Conservation (phyloP, 208 protist genomes). For the Histomonas meleagridis region DNA sequence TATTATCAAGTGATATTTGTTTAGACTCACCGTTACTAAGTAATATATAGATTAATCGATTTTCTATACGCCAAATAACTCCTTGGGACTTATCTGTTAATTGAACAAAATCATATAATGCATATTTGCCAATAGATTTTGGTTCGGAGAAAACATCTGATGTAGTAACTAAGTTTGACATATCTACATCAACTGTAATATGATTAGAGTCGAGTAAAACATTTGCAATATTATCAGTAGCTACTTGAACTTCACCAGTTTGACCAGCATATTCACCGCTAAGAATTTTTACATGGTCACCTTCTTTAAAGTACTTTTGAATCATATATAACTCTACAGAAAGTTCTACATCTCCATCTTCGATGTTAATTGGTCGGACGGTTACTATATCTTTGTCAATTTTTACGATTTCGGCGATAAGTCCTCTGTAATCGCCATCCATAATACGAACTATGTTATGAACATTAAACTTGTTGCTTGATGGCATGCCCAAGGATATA, state of each 20-base stretch:
- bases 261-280: not conserved
- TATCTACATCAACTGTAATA: not conserved
- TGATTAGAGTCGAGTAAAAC: not conserved
- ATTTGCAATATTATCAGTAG: not conserved
- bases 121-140: not conserved
- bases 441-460: not conserved
- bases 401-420: not conserved
- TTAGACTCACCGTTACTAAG: not conserved
- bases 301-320: not conserved
- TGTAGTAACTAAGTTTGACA: not conserved
- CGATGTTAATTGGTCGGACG: not conserved
- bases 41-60: not conserved
- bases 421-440: not conserved
- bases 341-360: not conserved
- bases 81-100: not conserved
- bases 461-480: not conserved
- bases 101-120: not conserved
- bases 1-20: not conserved
- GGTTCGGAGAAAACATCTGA: too few relatives aligned
- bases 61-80: conserved; percentile 27
- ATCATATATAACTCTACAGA: not conserved
- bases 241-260: not conserved
- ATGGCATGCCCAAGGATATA: not conserved
- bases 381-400: not conserved
- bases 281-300: not conserved